Percentiles rank a stretch among this genome's conserved stretches.
Conservation (phyloP, 257 asterid genomes). For the Mitragyna speciosa region DNA sequence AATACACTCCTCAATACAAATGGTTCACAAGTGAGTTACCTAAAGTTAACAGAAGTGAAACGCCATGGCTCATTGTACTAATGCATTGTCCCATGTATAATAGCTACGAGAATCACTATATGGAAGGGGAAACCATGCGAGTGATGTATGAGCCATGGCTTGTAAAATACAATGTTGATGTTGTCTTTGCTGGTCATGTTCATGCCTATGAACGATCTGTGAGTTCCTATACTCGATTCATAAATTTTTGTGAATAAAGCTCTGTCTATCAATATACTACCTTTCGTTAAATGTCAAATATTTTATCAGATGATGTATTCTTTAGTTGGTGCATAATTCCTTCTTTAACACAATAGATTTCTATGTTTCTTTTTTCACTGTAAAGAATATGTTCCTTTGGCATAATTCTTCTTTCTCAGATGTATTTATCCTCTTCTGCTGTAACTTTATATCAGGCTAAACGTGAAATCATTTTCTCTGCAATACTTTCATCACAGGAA, state of each 20-base stretch:
- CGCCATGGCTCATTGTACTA: slow-evolving; percentile 89
- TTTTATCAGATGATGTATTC: too few species aligned
- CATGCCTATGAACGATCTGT: slow-evolving; percentile 92
- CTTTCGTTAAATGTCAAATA: not conserved
- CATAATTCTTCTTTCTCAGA: not conserved
- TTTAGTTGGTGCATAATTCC: not conserved
- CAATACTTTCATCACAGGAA: slow-evolving; percentile 32
- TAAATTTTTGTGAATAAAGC: not conserved
- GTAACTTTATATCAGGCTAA: not conserved
- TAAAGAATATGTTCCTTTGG: too few species aligned
- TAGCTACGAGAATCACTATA: slow-evolving; percentile 73
- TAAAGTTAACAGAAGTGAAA: slow-evolving; percentile 71
- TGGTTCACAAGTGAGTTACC: slow-evolving; percentile 76
- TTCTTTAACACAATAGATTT: not conserved
- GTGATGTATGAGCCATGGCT: slow-evolving; percentile 79
- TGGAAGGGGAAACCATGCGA: slow-evolving; percentile 99
- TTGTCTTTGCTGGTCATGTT: slow-evolving; percentile 90
- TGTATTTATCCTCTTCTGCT: not conserved
- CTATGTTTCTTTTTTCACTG: too few species aligned
- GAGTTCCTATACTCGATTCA: slow-evolving; percentile 15
- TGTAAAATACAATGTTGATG: slow-evolving; percentile 73
- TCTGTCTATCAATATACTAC: too few species aligned
- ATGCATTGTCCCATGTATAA: slow-evolving; percentile 90
- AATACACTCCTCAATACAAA: slow-evolving; percentile 72
- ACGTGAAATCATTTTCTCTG: not conserved